phyloP scores from a whole-genome alignment of 192 early-diverging fungal genomes.

The Cetraspora pellucida region DNA sequence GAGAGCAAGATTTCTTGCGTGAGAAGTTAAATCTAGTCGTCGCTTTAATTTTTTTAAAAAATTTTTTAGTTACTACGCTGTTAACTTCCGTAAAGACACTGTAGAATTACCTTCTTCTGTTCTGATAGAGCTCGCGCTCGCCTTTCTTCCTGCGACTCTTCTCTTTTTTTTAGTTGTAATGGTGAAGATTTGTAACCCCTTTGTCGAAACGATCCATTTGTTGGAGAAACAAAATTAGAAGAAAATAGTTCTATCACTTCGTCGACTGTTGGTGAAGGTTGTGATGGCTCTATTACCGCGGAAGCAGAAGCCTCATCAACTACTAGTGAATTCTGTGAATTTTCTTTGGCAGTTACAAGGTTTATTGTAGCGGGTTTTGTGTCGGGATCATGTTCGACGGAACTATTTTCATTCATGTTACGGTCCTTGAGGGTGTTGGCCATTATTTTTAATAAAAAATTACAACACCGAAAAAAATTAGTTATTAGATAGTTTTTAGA shows the following conservation, averaged over 20 bases:
- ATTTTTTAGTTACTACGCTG: background rate
- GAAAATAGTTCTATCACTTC: slow-evolving; percentile 25
- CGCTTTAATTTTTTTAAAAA: slow-evolving; percentile 44
- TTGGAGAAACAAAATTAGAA: background rate
- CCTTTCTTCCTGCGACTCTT: slow-evolving; percentile 47
- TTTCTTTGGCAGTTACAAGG: too few species aligned
- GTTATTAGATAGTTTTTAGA: too few species aligned
- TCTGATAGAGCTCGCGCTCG: slow-evolving; percentile 43
- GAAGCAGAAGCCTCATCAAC: background rate
- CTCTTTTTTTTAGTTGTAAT: slow-evolving; percentile 3
- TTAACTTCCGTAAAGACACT: background rate
- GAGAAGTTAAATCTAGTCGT: slow-evolving; percentile 46
- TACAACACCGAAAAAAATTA: too few species aligned
- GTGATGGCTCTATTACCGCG: too few species aligned
- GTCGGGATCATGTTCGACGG: too few species aligned
- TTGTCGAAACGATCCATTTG: background rate
- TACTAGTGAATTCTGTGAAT: too few species aligned
- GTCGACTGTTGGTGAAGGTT: slow-evolving; percentile 11
- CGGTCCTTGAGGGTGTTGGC: too few species aligned
- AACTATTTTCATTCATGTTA: too few species aligned
- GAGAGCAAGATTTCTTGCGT: slow-evolving; percentile 49
- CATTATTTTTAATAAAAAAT: too few species aligned
- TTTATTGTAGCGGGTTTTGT: too few species aligned
- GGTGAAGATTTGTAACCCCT: slow-evolving; percentile 25
- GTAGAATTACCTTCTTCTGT: slow-evolving; percentile 44